Evolutionary conservation across 139 green algal genomes (phyloP), one percentile per base, ranked within the genome.

Genomic region (Closterium sp.): DNA sequence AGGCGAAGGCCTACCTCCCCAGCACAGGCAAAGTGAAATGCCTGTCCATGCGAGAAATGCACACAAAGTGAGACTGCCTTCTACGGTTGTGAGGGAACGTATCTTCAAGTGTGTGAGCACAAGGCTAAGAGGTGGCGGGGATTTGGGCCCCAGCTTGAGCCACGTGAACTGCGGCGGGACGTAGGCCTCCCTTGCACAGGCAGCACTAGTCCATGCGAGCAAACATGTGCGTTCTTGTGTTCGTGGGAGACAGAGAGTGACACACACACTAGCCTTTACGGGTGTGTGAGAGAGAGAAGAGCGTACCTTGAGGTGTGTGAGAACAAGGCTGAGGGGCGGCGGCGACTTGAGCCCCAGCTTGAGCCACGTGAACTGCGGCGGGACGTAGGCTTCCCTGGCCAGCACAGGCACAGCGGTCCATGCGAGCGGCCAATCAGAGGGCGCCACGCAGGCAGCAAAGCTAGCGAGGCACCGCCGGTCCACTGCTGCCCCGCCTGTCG

Each of bases 391-490:
- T 6, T 45, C 88, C 1, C 92, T 62, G 19, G 85, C 88, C 31
- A 97, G 27, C 29, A 96, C 31, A 5, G 95, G 96, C 88, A 93
- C 45, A 45, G 93, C 91, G 9, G 93, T 94, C 96, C 96, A 79
- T 3, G 29, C 27, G 88, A 30, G 29, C n/a, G 28, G 89, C 79
- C 31, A 84, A 91, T 38, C 79, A 28, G 89, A 28, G 5, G 30
- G 89, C 31, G 84, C 62, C 73, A 28, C 27, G 31, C 24, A 28
- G 31, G 19, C 79, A 34, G 84, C 31, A 97, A 27, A 79, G 62
- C 62, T 79, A 13, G 62, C 62, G 19, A 79, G 62, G 62, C 62
- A 79, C 62, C 62, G 62, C 62, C 62, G 17, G 10, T 79, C 62
- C 62, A 79, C 62, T 27, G 62, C 62, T 24, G 62, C 62, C 62